Evolutionary conservation across 805 yeast genomes (phyloP), one percentile per base, ranked within the genome.

Genomic region (Cyberlindnera sargentensis): DNA sequence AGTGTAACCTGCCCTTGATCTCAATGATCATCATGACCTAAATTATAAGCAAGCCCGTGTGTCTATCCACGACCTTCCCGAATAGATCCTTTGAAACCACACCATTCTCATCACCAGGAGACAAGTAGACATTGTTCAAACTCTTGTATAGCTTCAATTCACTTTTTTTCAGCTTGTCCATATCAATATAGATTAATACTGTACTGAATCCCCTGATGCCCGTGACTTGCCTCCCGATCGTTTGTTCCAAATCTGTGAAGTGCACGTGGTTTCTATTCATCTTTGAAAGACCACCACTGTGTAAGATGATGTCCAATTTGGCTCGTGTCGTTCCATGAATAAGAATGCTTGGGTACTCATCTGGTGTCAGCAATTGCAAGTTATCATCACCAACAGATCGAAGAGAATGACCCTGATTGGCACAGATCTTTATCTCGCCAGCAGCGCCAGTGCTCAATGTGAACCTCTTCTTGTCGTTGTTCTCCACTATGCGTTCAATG

Each of bases 341-440:
- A 3, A 88, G 72, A 2, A 61, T 58, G 0, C 49, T 34, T 0
- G 85, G 93, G 38, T 78, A 66, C 4, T 72, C 68, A 0, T 61
- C 66, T 2, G 58, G 47, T n/a, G 55, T 55, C 37, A 79, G 55
- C 32, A 57, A 67, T 38, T 42, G 58, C 28, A 77, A 61, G 28
- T 72, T 69, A 23, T 66, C 72, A 28, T 68, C 67, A 2, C 63
- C 62, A 1, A 80, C 67, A 0, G 53, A 45, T 31, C 61, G 57
- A 5, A 91, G 64, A 0, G 95, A 80, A 61, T 93, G 99, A 4
- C 99, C 99, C 62, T 93, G 99, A 41, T 82, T 82, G 4, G 99
- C 98, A 58, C 97, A 78, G n/a, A 91, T 76, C 31, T 51, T 40
- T 9, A 47, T 40, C 4, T 45, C 55, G 9, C 58, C 63, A 4